Percentiles rank a stretch among this genome's conserved stretches.
Conservation (phyloP, 1,284 basidiomycete genomes). For the Trichosporon faecale region DNA sequence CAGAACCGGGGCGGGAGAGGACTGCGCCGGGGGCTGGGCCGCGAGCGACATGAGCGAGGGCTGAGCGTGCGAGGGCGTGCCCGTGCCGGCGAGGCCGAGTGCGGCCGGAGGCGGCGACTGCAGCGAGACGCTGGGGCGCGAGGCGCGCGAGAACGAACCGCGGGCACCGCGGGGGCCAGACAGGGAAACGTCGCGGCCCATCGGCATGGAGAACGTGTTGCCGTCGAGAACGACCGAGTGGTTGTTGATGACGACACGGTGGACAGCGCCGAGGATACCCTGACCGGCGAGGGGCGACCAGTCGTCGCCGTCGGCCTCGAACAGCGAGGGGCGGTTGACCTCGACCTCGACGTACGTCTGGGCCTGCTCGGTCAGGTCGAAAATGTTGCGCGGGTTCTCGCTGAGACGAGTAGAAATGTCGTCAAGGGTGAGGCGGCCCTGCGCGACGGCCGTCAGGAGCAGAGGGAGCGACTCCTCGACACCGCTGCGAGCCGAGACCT, state of each 20-base stretch:
- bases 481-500: constrained; percentile 70
- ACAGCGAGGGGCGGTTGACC: constrained; percentile 69
- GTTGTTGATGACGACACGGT: constrained; percentile 89
- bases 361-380: constrained; percentile 79
- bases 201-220: constrained; percentile 60
- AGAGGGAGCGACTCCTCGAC: constrained; percentile 85
- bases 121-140: constrained; percentile 38
- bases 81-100: constrained; percentile 29
- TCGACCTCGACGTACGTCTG: constrained; percentile 92
- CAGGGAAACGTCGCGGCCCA: constrained; percentile 79
- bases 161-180: constrained; percentile 54
- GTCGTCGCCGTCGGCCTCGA: constrained; percentile 55
- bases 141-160: constrained; percentile 47
- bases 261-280: constrained; percentile 70
- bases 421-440: constrained; percentile 75
- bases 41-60: constrained; percentile 46
- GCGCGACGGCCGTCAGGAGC: constrained; percentile 78
- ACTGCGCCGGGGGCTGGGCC: constrained; percentile 23
- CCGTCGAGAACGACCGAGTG: constrained; percentile 91
- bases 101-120: constrained; percentile 22
- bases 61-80: constrained; percentile 20
- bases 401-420: constrained; percentile 77
- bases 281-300: constrained; percentile 85
- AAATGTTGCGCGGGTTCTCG: constrained; percentile 90
- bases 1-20: constrained; percentile 51